A percentile compares a stretch with the other conserved stretches of the same genome.
phyloP scores from a whole-genome alignment of 306 rosid species.

The Cucurbita maxima region DNA sequence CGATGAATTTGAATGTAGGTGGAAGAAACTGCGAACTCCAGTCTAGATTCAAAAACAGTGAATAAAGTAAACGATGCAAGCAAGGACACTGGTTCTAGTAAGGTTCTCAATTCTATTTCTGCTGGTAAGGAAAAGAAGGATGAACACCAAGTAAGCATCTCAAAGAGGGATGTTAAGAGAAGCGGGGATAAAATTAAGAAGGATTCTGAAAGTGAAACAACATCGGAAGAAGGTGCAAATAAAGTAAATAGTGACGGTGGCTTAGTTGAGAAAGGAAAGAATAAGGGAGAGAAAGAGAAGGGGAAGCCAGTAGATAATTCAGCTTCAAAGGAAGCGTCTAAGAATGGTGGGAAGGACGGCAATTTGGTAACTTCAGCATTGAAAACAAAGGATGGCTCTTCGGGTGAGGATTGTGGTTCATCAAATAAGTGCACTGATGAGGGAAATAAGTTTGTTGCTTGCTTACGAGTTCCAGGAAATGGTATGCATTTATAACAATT shows the following conservation, averaged over 20 bases:
- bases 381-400: conserved; percentile 11
- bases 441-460: conserved; percentile 22
- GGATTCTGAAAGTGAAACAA: conserved; percentile 8
- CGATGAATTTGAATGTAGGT: conserved; percentile 14
- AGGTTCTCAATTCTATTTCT: conserved; percentile 1
- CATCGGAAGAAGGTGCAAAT: background rate
- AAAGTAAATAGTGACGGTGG: conserved; percentile 6
- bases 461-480: conserved; percentile 43
- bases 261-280: background rate
- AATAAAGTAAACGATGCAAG: background rate
- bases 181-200: conserved; percentile 7
- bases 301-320: conserved; percentile 1
- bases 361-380: background rate
- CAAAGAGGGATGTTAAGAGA: conserved; percentile 2
- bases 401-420: conserved; percentile 30
- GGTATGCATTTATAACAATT: conserved; percentile 14
- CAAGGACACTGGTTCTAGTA: background rate
- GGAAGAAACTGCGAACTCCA: conserved; percentile 10
- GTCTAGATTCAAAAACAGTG: background rate
- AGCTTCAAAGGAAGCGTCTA: conserved; percentile 8
- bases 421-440: conserved; percentile 24
- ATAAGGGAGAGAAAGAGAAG: conserved; percentile 7
- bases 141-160: conserved; percentile 6
- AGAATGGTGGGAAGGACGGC: conserved; percentile 9
- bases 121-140: conserved; percentile 7